Evolutionary conservation across 495 filamentous ascomycete genomes (phyloP).

Genomic region (Aspergillus ostianus): DNA sequence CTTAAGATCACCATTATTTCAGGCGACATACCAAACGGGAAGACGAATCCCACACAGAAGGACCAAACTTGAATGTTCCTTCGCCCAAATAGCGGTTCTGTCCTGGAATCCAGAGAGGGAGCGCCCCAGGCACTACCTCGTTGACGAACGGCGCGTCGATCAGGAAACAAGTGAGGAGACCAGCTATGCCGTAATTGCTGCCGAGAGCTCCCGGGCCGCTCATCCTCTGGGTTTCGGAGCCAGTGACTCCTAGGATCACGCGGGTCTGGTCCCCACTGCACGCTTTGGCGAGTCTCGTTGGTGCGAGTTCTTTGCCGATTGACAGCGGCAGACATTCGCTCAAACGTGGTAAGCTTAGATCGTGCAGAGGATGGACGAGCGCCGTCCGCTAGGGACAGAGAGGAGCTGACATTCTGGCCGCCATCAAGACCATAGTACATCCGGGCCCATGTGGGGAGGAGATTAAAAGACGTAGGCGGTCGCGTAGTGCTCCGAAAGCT

Average conservation of each 20-base stretch:
- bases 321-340: slow-evolving; percentile 28
- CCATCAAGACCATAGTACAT: slow-evolving; percentile 47
- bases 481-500: slow-evolving; percentile 37
- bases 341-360: slow-evolving; percentile 32
- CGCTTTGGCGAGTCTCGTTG: slow-evolving; percentile 18
- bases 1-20: not conserved
- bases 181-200: slow-evolving; percentile 51
- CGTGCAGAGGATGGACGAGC: slow-evolving; percentile 33
- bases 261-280: slow-evolving; percentile 29
- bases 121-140: slow-evolving; percentile 58
- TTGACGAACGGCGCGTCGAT: slow-evolving; percentile 46
- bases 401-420: slow-evolving; percentile 28
- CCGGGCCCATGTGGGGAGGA: slow-evolving; percentile 45
- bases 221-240: slow-evolving; percentile 29
- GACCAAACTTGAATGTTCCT: slow-evolving; percentile 80
- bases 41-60: slow-evolving; percentile 86
- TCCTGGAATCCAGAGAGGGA: slow-evolving; percentile 65
- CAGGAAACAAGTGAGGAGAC: slow-evolving; percentile 72
- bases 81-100: slow-evolving; percentile 56
- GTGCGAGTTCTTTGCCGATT: slow-evolving; percentile 20
- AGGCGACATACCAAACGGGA: slow-evolving; percentile 62
- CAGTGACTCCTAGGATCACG: slow-evolving; percentile 48
- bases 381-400: slow-evolving; percentile 34
- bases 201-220: slow-evolving; percentile 23
- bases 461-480: slow-evolving; percentile 54